phyloP scores from a whole-genome alignment of 129 eudicot species.

The Helianthus tuberosus region DNA sequence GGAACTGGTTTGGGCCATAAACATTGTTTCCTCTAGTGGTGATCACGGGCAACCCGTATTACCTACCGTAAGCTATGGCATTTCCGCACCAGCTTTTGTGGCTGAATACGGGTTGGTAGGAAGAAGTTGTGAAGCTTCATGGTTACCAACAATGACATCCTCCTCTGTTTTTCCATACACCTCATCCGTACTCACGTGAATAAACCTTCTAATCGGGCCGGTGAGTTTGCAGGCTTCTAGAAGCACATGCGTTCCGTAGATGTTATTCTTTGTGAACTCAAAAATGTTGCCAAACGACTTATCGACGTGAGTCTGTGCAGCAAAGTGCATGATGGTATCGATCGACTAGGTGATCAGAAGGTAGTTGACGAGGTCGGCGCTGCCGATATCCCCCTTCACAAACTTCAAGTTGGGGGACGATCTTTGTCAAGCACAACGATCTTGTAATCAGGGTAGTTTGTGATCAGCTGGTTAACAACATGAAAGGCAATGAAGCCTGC shows the following conservation, averaged over 20 bases:
- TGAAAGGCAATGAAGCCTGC: too few species aligned
- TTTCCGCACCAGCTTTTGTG: conserved; percentile 99
- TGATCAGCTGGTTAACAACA: too few species aligned
- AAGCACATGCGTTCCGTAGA: conserved; percentile 76
- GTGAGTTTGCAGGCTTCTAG: conserved; percentile 98
- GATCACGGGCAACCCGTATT: conserved; percentile 90
- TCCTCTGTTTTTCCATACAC: conserved; percentile 98
- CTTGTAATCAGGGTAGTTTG: too few species aligned
- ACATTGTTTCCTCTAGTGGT: conserved; percentile 58
- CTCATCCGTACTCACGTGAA: conserved; percentile 97
- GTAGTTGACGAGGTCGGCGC: conserved; percentile 96
- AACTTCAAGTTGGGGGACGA: too few species aligned
- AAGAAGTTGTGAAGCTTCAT: conserved; percentile 97
- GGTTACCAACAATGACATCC: conserved; percentile 97
- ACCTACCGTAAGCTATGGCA: conserved; percentile 99
- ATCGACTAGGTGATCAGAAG: conserved; percentile 82
- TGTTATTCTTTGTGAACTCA: too few species aligned
- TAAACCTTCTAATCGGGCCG: conserved; percentile 90
- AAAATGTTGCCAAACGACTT: conserved; percentile 75
- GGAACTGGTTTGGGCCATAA: conserved; percentile 72
- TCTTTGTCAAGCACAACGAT: too few species aligned
- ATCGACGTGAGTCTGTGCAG: conserved; percentile 96
- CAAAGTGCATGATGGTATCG: conserved; percentile 42
- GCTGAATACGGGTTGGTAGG: conserved; percentile 98
- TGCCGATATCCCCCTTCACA: neutral